These are phyloP conservation scores for Trichothecium sympodiale DNA, from an alignment of 2,329 filamentous ascomycete species.

Conservation along the genomic window DNA sequence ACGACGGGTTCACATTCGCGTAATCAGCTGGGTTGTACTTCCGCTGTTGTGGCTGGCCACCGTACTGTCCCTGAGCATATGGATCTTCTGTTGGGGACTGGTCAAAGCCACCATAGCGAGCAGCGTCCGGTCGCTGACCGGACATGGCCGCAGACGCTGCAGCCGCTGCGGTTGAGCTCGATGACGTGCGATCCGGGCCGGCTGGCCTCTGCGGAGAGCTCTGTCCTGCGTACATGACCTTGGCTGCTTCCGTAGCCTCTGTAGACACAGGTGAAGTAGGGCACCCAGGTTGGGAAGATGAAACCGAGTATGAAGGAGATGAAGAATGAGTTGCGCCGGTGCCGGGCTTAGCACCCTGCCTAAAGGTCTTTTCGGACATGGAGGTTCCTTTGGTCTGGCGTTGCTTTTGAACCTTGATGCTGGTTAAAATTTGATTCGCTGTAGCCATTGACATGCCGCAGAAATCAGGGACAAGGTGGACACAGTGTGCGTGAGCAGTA, in stretches of 20 bases:
- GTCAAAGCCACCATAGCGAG: constrained; percentile 21
- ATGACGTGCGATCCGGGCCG: constrained; percentile 39
- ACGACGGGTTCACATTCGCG: constrained; percentile 45
- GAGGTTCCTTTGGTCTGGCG: constrained; percentile 44
- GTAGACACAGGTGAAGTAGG: constrained; percentile 15
- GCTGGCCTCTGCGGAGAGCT: constrained; percentile 27
- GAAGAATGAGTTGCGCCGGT: constrained; percentile 12
- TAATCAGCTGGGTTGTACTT: constrained; percentile 74
- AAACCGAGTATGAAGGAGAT: constrained; percentile 23
- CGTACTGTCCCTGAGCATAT: constrained; percentile 20
- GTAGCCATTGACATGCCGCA: constrained; percentile 99
- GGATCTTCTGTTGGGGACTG: constrained; percentile 23
- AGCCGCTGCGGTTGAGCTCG: constrained; percentile 43
- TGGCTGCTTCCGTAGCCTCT: constrained; percentile 53
- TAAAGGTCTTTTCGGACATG: constrained; percentile 57
- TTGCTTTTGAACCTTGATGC: constrained; percentile 70
- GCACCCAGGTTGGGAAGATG: constrained; percentile 2
- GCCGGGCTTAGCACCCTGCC: constrained; percentile 27
- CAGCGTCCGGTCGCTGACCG: constrained; percentile 26
- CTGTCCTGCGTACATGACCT: constrained; percentile 46
- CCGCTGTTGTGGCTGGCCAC: constrained; percentile 36
- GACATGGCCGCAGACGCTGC: constrained; percentile 48
- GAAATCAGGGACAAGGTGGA: constrained; percentile 94
- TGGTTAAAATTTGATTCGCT: constrained; percentile 85
- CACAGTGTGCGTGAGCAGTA: constrained; percentile 83